Evolutionary conservation across 2,329 filamentous ascomycete genomes (phyloP).

Genomic region (Stagonosporopsis rhizophila): DNA sequence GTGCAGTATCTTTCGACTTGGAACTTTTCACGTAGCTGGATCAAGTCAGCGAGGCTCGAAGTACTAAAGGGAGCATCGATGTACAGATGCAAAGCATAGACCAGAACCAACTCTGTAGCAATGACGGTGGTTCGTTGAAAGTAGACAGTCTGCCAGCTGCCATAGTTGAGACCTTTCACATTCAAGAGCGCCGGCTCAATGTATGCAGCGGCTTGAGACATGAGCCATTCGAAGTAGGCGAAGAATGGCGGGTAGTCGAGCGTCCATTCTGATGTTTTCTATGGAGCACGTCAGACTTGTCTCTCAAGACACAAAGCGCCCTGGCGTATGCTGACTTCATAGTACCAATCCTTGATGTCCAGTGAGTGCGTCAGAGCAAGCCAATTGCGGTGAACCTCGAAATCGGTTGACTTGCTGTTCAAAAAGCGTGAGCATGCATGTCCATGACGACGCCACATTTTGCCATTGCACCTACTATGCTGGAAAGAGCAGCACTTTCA

Average conservation of each 20-base stretch:
- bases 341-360: slow-evolving; percentile 90
- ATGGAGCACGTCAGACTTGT: slow-evolving; percentile 19
- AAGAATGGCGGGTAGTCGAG: slow-evolving; percentile 99
- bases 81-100: slow-evolving; percentile 81
- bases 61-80: background rate
- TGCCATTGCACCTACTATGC: slow-evolving; percentile 75
- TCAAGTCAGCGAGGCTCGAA: slow-evolving; percentile 17
- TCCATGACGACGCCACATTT: slow-evolving; percentile 8
- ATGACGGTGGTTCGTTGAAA: slow-evolving; percentile 94
- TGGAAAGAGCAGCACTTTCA: slow-evolving; percentile 92
- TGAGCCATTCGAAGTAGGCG: slow-evolving; percentile 91
- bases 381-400: slow-evolving; percentile 99
- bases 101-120: slow-evolving; percentile 79
- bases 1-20: slow-evolving; percentile 76
- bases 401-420: slow-evolving; percentile 93
- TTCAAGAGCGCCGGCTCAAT: slow-evolving; percentile 83
- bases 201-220: slow-evolving; percentile 80
- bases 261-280: slow-evolving; percentile 98
- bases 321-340: slow-evolving; percentile 64
- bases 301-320: background rate
- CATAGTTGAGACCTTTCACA: slow-evolving; percentile 81
- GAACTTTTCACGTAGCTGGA: slow-evolving; percentile 77
- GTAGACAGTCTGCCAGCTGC: slow-evolving; percentile 91
- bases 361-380: slow-evolving; percentile 92
- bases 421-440: slow-evolving; percentile 34